Evolutionary conservation across 2,329 filamentous ascomycete species (phyloP).

Genomic region (Neofusicoccum umdonicola): DNA sequence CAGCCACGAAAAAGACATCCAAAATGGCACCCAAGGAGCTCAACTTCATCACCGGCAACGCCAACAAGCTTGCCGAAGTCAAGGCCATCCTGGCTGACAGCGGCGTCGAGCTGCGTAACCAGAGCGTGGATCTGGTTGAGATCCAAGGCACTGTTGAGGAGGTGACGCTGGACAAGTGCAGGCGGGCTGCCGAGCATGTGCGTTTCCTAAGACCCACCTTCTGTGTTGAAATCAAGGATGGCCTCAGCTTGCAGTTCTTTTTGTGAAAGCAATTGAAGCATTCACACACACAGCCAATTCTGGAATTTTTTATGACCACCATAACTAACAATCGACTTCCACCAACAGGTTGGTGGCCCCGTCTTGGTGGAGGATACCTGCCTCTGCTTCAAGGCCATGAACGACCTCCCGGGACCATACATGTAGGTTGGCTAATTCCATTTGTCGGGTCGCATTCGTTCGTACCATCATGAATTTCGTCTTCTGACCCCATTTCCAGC

Average conservation of each 20-base stretch:
- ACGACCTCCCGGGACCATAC: slow-evolving; percentile 91
- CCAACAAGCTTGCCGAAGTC: slow-evolving; percentile 89
- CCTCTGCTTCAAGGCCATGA: slow-evolving; percentile 85
- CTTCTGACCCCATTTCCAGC: slow-evolving; percentile 45
- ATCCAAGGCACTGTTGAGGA: slow-evolving; percentile 92
- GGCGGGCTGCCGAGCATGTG: slow-evolving; percentile 75
- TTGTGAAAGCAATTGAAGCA: no score
- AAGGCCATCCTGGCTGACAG: slow-evolving; percentile 76
- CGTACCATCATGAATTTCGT: not conserved
- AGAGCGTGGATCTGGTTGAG: slow-evolving; percentile 78
- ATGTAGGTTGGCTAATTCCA: slow-evolving; percentile 61
- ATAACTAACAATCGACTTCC: slow-evolving; percentile 16
- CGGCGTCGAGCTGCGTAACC: slow-evolving; percentile 68
- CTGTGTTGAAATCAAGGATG: no score
- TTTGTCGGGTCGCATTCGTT: no score
- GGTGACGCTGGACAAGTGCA: slow-evolving; percentile 84
- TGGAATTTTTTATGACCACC: not conserved
- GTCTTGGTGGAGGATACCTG: slow-evolving; percentile 96
- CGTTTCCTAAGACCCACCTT: slow-evolving; percentile 23
- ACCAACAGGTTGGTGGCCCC: slow-evolving; percentile 69
- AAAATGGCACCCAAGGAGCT: slow-evolving; percentile 55
- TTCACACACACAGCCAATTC: no score
- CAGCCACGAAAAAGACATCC: not conserved
- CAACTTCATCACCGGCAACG: slow-evolving; percentile 96
- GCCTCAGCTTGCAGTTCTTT: no score